Base-by-base conservation (phyloP, 768 basidiomycete species). In the Asterophora lycoperdoides region DNA sequence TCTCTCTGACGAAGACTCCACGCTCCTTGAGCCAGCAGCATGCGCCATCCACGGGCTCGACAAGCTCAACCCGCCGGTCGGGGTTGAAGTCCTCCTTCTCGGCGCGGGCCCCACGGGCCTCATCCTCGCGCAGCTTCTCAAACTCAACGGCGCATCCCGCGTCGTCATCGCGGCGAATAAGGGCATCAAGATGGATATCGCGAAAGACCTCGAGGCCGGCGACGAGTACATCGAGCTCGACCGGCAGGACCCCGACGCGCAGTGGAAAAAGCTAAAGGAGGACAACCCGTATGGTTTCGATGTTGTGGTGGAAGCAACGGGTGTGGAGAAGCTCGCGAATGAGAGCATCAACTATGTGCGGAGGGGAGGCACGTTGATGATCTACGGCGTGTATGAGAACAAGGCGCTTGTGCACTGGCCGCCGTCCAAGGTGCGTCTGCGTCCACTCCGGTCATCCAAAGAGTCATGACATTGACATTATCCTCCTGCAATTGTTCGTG, bases 61-160 rank as follows among this genome's bases (percentile, higher is more conserved):
- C 68, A 90, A 91, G 65, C 79, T 95, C 48, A 79, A 73, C 48
- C 84, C 89, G 1, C 80, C 84, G 3, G 88, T 93, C 50, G 92
- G 92, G 20, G 72, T 87, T 34, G 89, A 93, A 42, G 90, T 87
- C 15, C 79, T 95, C 44, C 72, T 94, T 30, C 75, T 93, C 39
- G 92, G 92, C 43, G 88, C 92, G n/a, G 92, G 92, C 10, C 91
- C 92, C 1, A 94, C 92, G 0, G 76, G 92, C n/a, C 77, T 94
- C 30, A 89, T 93, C 53, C 79, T 95, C 38, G 84, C 91, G 0
- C 92, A 94, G 64, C 74, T 95, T 18, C 73, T 94, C 51, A 92
- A 90, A 67, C 73, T 89, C 36, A 93, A 93, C 62, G 92, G 92
- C 37, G 92, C 92, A 13, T 70, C 78, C 18, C 78, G 78, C 51